Evolutionary conservation across 768 basidiomycete species (phyloP), one percentile per base, ranked within the genome.

Genomic region (Boletus vermiculosoides): DNA sequence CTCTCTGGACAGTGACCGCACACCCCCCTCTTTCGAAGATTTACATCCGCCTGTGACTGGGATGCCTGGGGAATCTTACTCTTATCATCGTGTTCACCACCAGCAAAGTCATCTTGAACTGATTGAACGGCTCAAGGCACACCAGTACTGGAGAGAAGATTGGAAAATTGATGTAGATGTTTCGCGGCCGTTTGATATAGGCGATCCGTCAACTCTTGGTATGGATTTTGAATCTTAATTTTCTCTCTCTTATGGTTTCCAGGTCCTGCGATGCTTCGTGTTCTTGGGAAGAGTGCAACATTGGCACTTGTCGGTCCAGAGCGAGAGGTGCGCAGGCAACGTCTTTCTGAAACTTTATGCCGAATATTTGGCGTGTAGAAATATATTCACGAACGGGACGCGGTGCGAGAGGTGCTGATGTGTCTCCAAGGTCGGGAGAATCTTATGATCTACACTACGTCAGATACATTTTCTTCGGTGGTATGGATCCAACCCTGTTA

Each of bases 121-220:
- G 41, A 76, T 89, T n/a, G 89, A 91, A 66, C 78, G 77, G 9
- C 70, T 93, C 25, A 80, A 80, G 60, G 70, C 75, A 4, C 77
- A 74, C 50, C 91, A 93, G 61, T 92, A 92, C 64, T 93, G 91
- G 91, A 79, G 81, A 59, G 72, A 79, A 2, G 83, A 81, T 25
- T 90, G 87, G 87, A 74, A 73, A 50, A 77, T 77, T 1, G 79
- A 82, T 60, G 73, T 74, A 23, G 67, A 77, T 59, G 54, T 76
- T 13, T 67, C 66, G 16, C 71, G 73, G 22, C 72, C 71, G 4
- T 90, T 92, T 63, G 73, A 86, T 64, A 69, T 92, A 20, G 83
- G 84, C 1, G 83, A 90, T 64, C 82, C 87, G 10, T 91, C 89
- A 2, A 87, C 89, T 3, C 73, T 93, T 36, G 90, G 89, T 84